A percentile compares a stretch with the other conserved stretches of the same genome.
These are phyloP conservation scores for Fraxinus greggii DNA, from an alignment of 305 asterid genomes.

Conservation along the genomic window DNA sequence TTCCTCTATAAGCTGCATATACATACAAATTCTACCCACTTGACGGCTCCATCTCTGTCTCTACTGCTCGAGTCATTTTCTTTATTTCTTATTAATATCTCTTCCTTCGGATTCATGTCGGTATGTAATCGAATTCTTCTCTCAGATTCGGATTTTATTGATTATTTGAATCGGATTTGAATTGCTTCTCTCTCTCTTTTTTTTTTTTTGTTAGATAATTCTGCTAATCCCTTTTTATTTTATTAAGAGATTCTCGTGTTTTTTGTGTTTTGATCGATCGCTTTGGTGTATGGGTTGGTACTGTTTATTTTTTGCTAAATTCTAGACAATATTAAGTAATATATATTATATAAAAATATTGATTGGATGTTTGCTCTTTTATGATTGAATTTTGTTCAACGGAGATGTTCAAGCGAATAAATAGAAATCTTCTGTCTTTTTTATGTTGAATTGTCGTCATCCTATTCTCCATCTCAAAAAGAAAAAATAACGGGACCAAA, in stretches of 20 bases:
- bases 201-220: background rate
- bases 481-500: background rate
- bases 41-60: conserved; percentile 14
- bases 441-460: background rate
- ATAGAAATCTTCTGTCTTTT: background rate
- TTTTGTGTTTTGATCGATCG: conserved; percentile 27
- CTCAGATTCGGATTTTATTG: conserved; percentile 13
- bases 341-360: background rate
- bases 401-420: conserved; percentile 2
- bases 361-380: conserved; percentile 23
- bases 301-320: background rate
- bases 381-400: conserved; percentile 15
- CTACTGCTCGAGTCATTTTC: conserved; percentile 19
- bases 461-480: background rate
- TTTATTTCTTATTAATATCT: conserved; percentile 7
- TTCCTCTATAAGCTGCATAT: background rate
- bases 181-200: conserved; percentile 23
- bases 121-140: conserved; percentile 21
- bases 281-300: conserved; percentile 17
- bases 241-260: conserved; percentile 14
- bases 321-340: background rate
- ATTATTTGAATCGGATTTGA: conserved; percentile 20
- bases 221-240: conserved; percentile 5
- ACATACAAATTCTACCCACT: background rate
- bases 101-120: conserved; percentile 27